A percentile compares a stretch with the other conserved stretches of the same genome.
Conservation (phyloP, 1,139 yeast genomes). For the Protomyces lactucae-debilis region DNA sequence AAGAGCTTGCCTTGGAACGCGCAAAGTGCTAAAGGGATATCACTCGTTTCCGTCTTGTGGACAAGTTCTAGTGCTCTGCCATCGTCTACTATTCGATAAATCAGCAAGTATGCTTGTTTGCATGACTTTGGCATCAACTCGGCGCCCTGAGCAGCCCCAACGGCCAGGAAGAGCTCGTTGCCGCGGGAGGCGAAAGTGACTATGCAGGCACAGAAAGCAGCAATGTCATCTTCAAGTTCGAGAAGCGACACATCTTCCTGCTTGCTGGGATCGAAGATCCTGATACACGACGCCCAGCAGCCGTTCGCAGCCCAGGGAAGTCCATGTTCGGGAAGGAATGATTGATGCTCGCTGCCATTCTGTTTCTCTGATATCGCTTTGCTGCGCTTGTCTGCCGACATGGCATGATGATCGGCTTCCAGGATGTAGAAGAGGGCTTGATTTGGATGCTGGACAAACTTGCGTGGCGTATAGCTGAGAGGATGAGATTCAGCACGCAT, state of each 20-base stretch:
- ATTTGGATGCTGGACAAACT: slow-evolving; percentile 41
- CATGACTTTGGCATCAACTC: slow-evolving; percentile 42
- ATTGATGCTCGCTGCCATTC: slow-evolving; percentile 37
- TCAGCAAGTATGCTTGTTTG: slow-evolving; percentile 43
- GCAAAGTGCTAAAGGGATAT: slow-evolving; percentile 48
- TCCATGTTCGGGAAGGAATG: slow-evolving; percentile 46
- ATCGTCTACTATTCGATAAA: slow-evolving; percentile 45
- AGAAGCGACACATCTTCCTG: slow-evolving; percentile 44
- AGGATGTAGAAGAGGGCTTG: slow-evolving; percentile 42
- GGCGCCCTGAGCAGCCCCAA: slow-evolving; percentile 48
- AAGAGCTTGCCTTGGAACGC: slow-evolving; percentile 60
- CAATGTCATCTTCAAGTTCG: slow-evolving; percentile 46
- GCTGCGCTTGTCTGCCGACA: slow-evolving; percentile 34
- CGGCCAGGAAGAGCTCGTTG: slow-evolving; percentile 43
- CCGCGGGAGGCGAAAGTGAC: slow-evolving; percentile 42
- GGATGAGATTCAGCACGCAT: slow-evolving; percentile 46
- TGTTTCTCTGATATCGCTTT: slow-evolving; percentile 23
- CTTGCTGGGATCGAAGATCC: slow-evolving; percentile 46
- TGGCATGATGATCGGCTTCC: slow-evolving; percentile 48
- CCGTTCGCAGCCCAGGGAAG: slow-evolving; percentile 36
- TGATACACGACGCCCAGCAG: slow-evolving; percentile 53
- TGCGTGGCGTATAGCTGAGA: slow-evolving; percentile 54
- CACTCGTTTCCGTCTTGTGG: slow-evolving; percentile 60
- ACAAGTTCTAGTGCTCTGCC: slow-evolving; percentile 47
- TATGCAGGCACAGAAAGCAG: slow-evolving; percentile 42